Conservation (phyloP, 1,284 basidiomycete species). For the Butyriboletus appendiculatus region DNA sequence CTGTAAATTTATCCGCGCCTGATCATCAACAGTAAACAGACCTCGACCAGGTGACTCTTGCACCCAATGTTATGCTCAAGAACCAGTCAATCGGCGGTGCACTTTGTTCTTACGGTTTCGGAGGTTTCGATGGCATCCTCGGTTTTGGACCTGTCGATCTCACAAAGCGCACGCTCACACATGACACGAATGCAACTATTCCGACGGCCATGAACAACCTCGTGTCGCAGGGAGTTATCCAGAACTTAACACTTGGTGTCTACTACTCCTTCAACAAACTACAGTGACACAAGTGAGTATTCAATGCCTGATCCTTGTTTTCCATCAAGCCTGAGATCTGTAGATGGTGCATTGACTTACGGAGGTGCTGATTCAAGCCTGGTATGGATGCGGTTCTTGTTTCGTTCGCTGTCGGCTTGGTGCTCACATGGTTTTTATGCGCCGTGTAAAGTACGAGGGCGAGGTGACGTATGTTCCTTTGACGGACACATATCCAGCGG, state of each 20-base stretch:
- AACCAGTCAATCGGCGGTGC: no score
- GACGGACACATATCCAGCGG: constrained; percentile 22
- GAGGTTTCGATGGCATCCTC: no score
- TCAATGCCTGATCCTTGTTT: neutral
- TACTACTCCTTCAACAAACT: constrained; percentile 21
- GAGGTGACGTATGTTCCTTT: constrained; percentile 22
- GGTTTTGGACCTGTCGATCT: no score
- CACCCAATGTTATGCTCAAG: no score
- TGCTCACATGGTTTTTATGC: neutral
- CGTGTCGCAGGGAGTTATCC: constrained; percentile 15
- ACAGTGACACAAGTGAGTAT: constrained; percentile 22
- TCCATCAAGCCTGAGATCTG: neutral
- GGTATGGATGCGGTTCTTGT: constrained; percentile 13
- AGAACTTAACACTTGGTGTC: constrained; percentile 20
- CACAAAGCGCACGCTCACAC: no score
- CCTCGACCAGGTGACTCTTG: no score
- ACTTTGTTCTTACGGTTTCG: no score
- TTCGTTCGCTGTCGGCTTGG: neutral
- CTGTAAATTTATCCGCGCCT: no score
- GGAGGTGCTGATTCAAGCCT: constrained; percentile 22
- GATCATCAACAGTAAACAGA: no score
- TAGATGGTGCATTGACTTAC: constrained; percentile 31
- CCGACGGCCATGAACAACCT: constrained; percentile 24
- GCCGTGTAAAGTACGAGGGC: constrained; percentile 18
- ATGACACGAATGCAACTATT: no score